Evolutionary conservation across 768 basidiomycete species (phyloP), one percentile per base, ranked within the genome.

Genomic region (Tylopilus cervinicoccineus): DNA sequence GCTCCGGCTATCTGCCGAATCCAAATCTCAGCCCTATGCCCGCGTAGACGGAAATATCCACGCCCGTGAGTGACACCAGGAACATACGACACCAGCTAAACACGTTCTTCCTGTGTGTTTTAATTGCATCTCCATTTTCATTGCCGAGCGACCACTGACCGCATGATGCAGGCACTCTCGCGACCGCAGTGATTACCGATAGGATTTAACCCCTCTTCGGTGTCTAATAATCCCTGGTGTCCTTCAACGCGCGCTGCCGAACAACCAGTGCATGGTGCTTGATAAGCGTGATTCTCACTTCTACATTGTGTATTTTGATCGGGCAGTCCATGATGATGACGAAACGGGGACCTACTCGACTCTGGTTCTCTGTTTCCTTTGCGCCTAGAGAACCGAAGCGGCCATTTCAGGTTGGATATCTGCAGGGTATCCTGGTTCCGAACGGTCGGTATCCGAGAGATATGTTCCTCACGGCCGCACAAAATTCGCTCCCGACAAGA

Each of bases 401-500:
- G 38, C 19, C 24, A 40, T 50, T 4, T 9, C 36, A 12, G 22
- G 17, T 22, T 26, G 33, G 33, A 13, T 22, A 34, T 28, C 26
- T 5, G n/a, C 29, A 31, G 32, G n/a, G 22, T 13, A 33, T 32
- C 45, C 12, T 38, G 14, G 27, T 23, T 20, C 29, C 16, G 27
- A 40, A 19, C 19, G 6, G 13, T n/a, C 28, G 41, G 37, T 26
- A 32, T 29, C 27, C 36, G 38, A 24, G 17, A 5, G 4, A 39
- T 33, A 29, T 19, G 5, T 16, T 32, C 24, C 4, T 17, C 26
- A 38, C 19, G 8, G 19, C 51, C 52, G 45, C 52, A 39, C 44
- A 38, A 53, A 53, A 19, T 52, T 53, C 51, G 22, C 26, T 26
- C 26, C 41, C 36, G 51, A 52, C 16, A 2, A 7, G 9, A 43